Percentiles rank a stretch among this genome's conserved stretches.
These are phyloP conservation scores for Smallanthus sonchifolius DNA, from an alignment of 129 eudicot genomes.

Conservation along the genomic window DNA sequence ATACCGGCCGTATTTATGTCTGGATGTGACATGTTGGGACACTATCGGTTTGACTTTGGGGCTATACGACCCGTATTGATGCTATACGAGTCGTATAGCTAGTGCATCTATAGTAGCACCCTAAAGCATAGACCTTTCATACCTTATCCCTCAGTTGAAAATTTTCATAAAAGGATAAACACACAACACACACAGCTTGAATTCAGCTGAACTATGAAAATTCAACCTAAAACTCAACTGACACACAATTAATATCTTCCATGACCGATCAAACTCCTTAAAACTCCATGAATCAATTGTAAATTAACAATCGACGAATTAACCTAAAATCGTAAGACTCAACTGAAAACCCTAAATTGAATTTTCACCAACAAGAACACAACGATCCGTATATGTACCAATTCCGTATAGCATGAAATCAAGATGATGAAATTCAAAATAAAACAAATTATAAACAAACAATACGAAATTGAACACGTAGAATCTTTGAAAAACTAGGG, in stretches of 20 bases:
- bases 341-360: not conserved
- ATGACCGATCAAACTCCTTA: not conserved
- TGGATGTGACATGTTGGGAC: no score
- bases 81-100: no score
- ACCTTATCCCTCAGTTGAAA: not conserved
- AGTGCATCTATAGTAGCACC: no score
- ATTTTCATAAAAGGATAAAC: not conserved
- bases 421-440: constrained; percentile 6
- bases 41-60: no score
- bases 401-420: constrained; percentile 4
- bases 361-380: not conserved
- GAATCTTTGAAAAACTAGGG: not conserved
- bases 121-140: not conserved
- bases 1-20: no score
- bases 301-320: constrained; percentile 5
- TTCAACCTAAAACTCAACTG: constrained; percentile 18
- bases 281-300: not conserved
- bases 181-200: constrained; percentile 16
- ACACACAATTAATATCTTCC: not conserved
- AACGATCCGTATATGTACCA: not conserved
- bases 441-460: not conserved
- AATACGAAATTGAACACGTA: not conserved
- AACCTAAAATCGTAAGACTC: not conserved
- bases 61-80: no score
- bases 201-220: constrained; percentile 12